phyloP scores from a whole-genome alignment of 192 early-diverging fungal species.

The Gamsiella multidivaricata region DNA sequence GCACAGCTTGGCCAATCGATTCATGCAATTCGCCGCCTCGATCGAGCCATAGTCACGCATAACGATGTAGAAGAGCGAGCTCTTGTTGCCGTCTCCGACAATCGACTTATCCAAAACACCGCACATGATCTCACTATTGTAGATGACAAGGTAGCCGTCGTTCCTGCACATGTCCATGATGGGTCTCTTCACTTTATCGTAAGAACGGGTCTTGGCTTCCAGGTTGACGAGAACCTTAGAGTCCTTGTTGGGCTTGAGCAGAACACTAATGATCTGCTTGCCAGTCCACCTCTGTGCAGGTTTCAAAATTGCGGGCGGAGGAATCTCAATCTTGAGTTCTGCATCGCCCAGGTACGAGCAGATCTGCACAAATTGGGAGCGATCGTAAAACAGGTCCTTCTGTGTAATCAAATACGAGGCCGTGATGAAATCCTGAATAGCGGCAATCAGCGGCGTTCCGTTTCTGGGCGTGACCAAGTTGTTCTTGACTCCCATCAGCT shows the following conservation, averaged over 20 bases:
- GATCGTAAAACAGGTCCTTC: constrained; percentile 96
- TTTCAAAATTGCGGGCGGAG: constrained; percentile 92
- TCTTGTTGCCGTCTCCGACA: constrained; percentile 97
- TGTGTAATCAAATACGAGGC: constrained; percentile 92
- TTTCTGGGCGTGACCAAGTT: constrained; percentile 98
- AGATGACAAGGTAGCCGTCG: constrained; percentile 91
- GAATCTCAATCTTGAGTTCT: constrained; percentile 86
- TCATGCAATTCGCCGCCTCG: constrained; percentile 93
- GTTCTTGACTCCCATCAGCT: constrained; percentile 96
- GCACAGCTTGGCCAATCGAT: constrained; percentile 91
- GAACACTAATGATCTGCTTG: constrained; percentile 92
- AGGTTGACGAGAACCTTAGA: constrained; percentile 83
- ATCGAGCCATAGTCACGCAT: constrained; percentile 90
- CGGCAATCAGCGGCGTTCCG: constrained; percentile 98
- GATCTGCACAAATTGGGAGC: constrained; percentile 91
- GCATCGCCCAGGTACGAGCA: constrained; percentile 94
- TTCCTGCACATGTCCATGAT: constrained; percentile 84
- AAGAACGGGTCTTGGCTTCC: constrained; percentile 87
- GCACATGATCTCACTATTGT: constrained; percentile 95
- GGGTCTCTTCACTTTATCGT: constrained; percentile 67
- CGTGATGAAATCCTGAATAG: constrained; percentile 99
- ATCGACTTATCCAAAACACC: constrained; percentile 94
- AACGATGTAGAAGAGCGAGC: constrained; percentile 93
- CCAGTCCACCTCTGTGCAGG: constrained; percentile 95
- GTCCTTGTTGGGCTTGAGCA: constrained; percentile 85